These are phyloP conservation scores for Eimeria acervulina DNA, from an alignment of 169 alveolate species.

Conservation along the genomic window DNA sequence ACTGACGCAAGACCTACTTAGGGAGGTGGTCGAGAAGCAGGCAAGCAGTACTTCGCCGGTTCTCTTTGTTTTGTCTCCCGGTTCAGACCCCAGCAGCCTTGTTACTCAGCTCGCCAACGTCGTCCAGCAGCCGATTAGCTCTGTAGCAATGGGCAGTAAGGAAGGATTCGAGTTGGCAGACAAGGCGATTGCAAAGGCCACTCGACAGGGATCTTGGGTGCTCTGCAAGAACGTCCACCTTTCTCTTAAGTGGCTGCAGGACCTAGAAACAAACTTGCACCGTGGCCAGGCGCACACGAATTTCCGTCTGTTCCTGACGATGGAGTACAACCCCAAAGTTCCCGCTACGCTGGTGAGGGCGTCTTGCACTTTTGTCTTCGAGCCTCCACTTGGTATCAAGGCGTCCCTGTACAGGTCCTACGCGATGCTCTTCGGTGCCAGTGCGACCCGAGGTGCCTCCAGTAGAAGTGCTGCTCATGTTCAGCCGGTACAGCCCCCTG, in stretches of 20 bases:
- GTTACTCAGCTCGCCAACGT: constrained; percentile 92
- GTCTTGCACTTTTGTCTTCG: constrained; percentile 97
- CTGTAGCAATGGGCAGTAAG: constrained; percentile 98
- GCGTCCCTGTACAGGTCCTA: constrained; percentile 94
- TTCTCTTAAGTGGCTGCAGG: constrained; percentile 97
- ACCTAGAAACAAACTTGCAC: constrained; percentile 96
- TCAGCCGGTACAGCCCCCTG: constrained; percentile 85
- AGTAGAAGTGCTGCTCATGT: constrained; percentile 7
- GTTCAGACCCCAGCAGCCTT: constrained; percentile 98
- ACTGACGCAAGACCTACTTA: constrained; percentile 90
- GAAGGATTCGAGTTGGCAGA: constrained; percentile 98
- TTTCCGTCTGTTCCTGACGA: constrained; percentile 98
- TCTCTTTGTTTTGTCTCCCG: constrained; percentile 97
- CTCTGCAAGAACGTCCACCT: constrained; percentile 98
- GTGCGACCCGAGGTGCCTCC: constrained; percentile 2
- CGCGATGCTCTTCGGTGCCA: constrained; percentile 88
- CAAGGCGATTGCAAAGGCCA: constrained; percentile 94
- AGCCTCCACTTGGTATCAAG: constrained; percentile 98
- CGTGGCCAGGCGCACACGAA: constrained; percentile 92
- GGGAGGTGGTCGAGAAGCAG: constrained; percentile 93
- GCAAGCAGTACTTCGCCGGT: constrained; percentile 95
- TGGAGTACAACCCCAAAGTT: constrained; percentile 96
- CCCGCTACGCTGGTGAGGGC: constrained; percentile 96
- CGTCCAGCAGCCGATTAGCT: constrained; percentile 90
- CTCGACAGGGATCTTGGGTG: constrained; percentile 98